Conservation (phyloP, 345 rosid genomes). For the thale cress (Arabidopsis thaliana) region DNA sequence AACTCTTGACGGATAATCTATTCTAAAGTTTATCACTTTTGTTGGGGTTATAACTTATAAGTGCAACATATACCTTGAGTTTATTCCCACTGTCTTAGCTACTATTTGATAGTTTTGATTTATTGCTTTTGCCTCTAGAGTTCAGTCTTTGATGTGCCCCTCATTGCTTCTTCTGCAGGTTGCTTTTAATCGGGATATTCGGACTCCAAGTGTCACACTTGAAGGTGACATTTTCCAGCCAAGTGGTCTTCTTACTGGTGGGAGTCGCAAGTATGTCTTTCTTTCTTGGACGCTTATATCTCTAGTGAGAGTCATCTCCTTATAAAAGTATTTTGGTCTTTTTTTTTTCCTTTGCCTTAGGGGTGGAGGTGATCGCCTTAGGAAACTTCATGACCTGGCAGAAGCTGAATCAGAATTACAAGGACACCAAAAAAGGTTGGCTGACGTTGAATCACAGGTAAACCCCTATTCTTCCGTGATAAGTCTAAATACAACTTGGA, state of each 20-base stretch:
- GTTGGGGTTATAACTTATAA: background rate
- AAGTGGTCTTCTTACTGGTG: slow-evolving; percentile 95
- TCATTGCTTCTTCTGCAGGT: slow-evolving; percentile 57
- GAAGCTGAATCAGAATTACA: slow-evolving; percentile 77
- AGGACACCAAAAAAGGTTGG: slow-evolving; percentile 67
- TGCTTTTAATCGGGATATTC: slow-evolving; percentile 74
- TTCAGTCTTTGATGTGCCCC: slow-evolving; percentile 22
- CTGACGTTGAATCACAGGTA: slow-evolving; percentile 86
- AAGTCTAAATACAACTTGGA: slow-evolving; percentile 4
- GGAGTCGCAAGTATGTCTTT: slow-evolving; percentile 80
- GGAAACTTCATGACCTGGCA: slow-evolving; percentile 84
- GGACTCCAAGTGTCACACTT: slow-evolving; percentile 86
- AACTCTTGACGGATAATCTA: background rate
- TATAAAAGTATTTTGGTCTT: slow-evolving; percentile 16
- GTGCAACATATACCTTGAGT: slow-evolving; percentile 17
- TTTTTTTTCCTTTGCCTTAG: slow-evolving; percentile 49
- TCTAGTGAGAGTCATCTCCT: slow-evolving; percentile 23
- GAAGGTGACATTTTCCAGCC: slow-evolving; percentile 98
- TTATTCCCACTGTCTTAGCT: slow-evolving; percentile 12
- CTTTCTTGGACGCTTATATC: slow-evolving; percentile 28
- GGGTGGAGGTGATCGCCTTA: slow-evolving; percentile 86
- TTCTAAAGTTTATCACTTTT: no score
- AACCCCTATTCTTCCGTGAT: slow-evolving; percentile 1
- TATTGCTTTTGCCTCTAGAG: slow-evolving; percentile 14
- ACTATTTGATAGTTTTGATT: slow-evolving; percentile 1